phyloP scores from a whole-genome alignment of 805 yeast genomes.

The Saccharomyces mikatae region DNA sequence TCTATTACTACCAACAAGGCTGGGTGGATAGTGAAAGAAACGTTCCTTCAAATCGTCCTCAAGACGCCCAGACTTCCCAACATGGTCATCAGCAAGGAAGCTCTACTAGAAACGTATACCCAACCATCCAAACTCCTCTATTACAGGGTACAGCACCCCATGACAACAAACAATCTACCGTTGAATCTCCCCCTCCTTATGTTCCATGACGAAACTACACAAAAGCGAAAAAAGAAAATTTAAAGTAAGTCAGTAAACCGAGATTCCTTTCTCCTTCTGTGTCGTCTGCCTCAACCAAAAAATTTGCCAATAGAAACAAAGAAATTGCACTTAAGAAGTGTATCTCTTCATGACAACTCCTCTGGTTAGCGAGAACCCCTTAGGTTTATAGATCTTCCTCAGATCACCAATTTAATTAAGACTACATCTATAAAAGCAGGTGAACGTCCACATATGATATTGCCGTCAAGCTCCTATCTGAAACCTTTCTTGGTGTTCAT shows the following conservation, averaged over 20 bases:
- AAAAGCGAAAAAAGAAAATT: not conserved
- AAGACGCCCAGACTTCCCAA: not conserved
- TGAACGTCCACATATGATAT: not conserved
- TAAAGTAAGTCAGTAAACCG: not conserved
- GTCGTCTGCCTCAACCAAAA: not conserved
- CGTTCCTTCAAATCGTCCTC: not conserved
- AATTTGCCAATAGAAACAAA: not conserved
- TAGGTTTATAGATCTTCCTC: not conserved
- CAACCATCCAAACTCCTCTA: not conserved
- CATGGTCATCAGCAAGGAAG: not conserved
- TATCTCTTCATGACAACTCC: not conserved
- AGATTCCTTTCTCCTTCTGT: not conserved
- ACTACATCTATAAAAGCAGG: not conserved
- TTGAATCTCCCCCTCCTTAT: not conserved
- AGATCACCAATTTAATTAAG: not conserved
- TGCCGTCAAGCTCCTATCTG: not conserved
- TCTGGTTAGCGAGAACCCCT: not conserved
- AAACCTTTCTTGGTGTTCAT: not conserved
- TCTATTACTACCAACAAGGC: slow-evolving; percentile 27
- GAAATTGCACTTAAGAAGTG: not conserved
- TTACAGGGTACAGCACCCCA: not conserved
- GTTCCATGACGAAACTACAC: not conserved
- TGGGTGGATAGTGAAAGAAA: slow-evolving; percentile 26
- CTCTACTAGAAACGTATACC: not conserved
- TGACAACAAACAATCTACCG: not conserved